Conservation (phyloP, 768 basidiomycete genomes). For the Naematelia encephala region DNA sequence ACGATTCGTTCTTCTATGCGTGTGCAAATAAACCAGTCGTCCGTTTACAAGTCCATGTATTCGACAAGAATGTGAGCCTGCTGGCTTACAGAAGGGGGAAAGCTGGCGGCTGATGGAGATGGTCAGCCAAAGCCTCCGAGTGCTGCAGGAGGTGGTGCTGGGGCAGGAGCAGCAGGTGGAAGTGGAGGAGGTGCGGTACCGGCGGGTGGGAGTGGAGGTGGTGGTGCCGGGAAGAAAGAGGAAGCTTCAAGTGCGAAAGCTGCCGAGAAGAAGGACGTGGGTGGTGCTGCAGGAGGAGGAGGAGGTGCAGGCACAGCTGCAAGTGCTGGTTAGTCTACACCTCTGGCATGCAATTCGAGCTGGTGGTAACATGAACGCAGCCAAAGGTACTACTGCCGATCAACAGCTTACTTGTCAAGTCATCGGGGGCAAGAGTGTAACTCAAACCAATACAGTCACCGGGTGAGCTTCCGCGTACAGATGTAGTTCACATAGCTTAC, state of each 20-base stretch:
- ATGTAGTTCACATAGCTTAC: background rate
- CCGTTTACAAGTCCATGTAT: conserved; percentile 39
- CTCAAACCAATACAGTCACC: conserved; percentile 25
- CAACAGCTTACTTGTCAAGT: conserved; percentile 5
- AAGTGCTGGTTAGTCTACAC: background rate
- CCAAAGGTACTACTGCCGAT: background rate
- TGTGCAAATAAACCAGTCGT: conserved; percentile 48
- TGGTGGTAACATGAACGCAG: too few species aligned
- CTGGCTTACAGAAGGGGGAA: conserved; percentile 2
- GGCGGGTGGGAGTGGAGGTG: conserved; percentile 9
- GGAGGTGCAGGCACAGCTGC: too few species aligned
- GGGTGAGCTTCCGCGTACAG: conserved; percentile 23
- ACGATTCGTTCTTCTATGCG: conserved; percentile 49
- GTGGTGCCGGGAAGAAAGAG: background rate
- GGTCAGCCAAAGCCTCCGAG: background rate
- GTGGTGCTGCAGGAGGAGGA: conserved; percentile 2
- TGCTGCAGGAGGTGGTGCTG: background rate
- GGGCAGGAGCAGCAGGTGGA: conserved; percentile 1
- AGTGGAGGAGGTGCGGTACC: conserved; percentile 14
- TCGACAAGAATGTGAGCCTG: conserved; percentile 41
- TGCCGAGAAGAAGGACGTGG: conserved; percentile 1
- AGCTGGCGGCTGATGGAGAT: conserved; percentile 1
- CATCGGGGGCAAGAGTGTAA: conserved; percentile 34
- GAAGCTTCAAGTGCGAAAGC: conserved; percentile 3
- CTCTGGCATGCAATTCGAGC: conserved; percentile 3